These are phyloP conservation scores for Spergularia bocconei DNA, from an alignment of 148 eudicot genomes.

Conservation along the genomic window DNA sequence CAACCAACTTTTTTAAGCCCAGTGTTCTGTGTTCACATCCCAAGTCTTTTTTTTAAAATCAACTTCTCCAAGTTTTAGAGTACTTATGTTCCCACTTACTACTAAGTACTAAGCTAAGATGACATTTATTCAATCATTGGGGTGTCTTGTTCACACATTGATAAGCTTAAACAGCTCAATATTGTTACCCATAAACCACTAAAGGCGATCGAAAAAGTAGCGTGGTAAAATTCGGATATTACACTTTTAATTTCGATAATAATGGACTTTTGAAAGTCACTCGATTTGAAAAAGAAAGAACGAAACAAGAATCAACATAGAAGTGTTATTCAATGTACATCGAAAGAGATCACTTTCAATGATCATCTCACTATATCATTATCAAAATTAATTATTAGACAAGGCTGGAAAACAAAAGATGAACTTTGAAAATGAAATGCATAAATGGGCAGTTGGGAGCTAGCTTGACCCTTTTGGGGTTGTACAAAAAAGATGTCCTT, in stretches of 20 bases:
- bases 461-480: too few relatives aligned
- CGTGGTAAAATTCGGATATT: too few relatives aligned
- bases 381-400: background rate
- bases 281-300: too few relatives aligned
- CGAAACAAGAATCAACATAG: background rate
- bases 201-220: too few relatives aligned
- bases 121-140: background rate
- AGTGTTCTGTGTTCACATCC: background rate
- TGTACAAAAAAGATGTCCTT: background rate
- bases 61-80: too few relatives aligned
- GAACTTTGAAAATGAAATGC: background rate
- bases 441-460: slow-evolving; percentile 7
- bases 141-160: background rate
- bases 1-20: background rate
- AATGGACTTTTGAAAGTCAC: too few relatives aligned
- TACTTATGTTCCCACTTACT: background rate
- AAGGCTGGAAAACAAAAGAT: background rate
- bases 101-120: background rate
- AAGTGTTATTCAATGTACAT: background rate
- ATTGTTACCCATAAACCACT: background rate
- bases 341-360: background rate
- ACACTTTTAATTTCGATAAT: too few relatives aligned
- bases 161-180: background rate
- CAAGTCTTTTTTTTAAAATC: background rate
- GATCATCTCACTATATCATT: background rate